These are phyloP conservation scores for Rubroboletus satanas DNA, from an alignment of 768 basidiomycete genomes.

Conservation along the genomic window DNA sequence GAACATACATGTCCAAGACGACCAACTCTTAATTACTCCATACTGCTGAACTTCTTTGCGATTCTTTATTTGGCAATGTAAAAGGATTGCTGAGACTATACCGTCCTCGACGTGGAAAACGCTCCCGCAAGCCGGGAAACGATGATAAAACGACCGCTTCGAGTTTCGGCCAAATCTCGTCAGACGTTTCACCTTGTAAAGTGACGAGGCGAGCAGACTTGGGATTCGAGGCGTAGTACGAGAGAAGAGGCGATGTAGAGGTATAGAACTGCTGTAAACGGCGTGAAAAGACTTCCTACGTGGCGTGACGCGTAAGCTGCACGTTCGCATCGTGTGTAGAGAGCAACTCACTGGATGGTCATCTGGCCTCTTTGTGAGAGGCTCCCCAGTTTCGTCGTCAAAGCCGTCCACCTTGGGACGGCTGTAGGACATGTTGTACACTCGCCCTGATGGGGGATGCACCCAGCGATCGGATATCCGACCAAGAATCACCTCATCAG, in stretches of 20 bases:
- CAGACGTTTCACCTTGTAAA: constrained; percentile 69
- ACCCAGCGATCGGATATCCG: constrained; percentile 91
- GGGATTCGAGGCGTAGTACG: constrained; percentile 52
- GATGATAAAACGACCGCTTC: constrained; percentile 54
- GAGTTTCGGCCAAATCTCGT: constrained; percentile 88
- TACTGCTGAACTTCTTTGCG: constrained; percentile 9
- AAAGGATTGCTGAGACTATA: constrained; percentile 56
- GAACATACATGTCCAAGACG: background rate
- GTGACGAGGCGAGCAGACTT: constrained; percentile 48
- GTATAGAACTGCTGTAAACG: constrained; percentile 75
- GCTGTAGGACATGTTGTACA: constrained; percentile 90
- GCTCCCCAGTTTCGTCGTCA: constrained; percentile 86
- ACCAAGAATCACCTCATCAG: constrained; percentile 77
- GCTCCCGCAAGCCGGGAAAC: constrained; percentile 59
- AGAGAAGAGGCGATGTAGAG: constrained; percentile 76
- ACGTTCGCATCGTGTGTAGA: background rate
- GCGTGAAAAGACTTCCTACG: constrained; percentile 72
- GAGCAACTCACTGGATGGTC: constrained; percentile 76
- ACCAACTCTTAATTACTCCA: constrained; percentile 13
- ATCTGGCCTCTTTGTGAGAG: constrained; percentile 82
- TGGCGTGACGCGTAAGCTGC: constrained; percentile 1
- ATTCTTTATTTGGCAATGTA: constrained; percentile 27
- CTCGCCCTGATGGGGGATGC: constrained; percentile 80
- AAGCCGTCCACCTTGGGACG: constrained; percentile 72
- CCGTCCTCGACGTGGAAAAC: constrained; percentile 42